Percentiles rank a stretch among this genome's conserved stretches.
Evolutionary conservation across 345 rosid species (phyloP).

Genomic region (Populus davidiana): DNA sequence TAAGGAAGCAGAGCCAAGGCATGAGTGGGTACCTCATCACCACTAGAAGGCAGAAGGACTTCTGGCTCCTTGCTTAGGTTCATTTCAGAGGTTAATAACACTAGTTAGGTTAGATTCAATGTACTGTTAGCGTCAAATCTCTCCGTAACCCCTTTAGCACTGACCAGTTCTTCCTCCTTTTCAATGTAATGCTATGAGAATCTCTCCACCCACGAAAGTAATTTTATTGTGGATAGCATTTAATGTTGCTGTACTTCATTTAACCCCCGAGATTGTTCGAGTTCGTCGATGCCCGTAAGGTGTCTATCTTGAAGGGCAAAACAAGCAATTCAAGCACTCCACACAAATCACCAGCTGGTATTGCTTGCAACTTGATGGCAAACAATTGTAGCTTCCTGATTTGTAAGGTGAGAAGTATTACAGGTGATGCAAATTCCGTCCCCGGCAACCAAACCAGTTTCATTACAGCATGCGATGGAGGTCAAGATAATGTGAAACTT

Average conservation of each 20-base stretch:
- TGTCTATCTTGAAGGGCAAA: not conserved
- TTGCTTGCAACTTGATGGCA: not conserved
- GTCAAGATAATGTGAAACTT: not conserved
- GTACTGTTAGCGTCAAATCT: not conserved
- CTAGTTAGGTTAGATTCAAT: not conserved
- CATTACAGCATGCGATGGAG: not conserved
- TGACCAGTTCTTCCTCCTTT: not conserved
- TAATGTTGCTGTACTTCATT: not conserved
- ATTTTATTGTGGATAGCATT: not conserved
- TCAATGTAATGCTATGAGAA: not conserved
- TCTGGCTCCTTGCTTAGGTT: conserved; percentile 88
- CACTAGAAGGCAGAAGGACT: conserved; percentile 90
- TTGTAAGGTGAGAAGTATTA: not conserved
- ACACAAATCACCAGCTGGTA: not conserved
- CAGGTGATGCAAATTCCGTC: not conserved
- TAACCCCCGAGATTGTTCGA: not conserved
- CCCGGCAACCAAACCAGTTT: not conserved
- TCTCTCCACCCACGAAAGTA: not conserved
- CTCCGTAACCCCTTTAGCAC: not conserved
- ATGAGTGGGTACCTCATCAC: conserved; percentile 79
- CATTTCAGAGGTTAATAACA: not conserved
- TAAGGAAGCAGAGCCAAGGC: conserved; percentile 83
- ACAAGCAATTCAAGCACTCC: not conserved
- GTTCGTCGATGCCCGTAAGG: not conserved
- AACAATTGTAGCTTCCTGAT: not conserved